These are phyloP conservation scores for Globisporangium iwayamae DNA, from an alignment of 352 stramenopile genomes.

Conservation along the genomic window DNA sequence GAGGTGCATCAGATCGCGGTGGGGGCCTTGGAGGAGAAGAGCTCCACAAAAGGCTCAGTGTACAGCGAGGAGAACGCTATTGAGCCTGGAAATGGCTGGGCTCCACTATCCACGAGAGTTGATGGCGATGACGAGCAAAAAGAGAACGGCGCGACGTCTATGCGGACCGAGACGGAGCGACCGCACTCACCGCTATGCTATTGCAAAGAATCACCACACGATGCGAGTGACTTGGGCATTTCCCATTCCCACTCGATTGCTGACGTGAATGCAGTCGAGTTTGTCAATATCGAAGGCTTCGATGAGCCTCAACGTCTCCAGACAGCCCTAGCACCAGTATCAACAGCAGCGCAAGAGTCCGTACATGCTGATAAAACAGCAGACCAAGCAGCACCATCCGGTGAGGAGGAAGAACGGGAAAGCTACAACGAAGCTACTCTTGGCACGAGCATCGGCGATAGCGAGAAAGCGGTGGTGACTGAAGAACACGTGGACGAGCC, in stretches of 20 bases:
- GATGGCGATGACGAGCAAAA: not conserved
- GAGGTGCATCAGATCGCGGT: slow-evolving; percentile 35
- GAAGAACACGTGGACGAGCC: not conserved
- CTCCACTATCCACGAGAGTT: not conserved
- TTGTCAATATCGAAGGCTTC: not conserved
- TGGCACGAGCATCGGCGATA: too few relatives aligned
- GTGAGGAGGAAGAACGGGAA: slow-evolving; percentile 5
- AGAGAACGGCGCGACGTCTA: not conserved
- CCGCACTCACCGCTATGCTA: slow-evolving; percentile 7
- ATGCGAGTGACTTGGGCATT: not conserved
- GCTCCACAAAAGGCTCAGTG: not conserved
- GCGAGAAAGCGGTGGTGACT: not conserved
- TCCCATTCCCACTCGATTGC: not conserved
- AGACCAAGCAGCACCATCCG: not conserved
- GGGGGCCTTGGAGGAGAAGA: slow-evolving; percentile 6
- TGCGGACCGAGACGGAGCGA: not conserved
- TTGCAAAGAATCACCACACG: not conserved
- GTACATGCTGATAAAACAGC: not conserved
- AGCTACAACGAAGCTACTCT: slow-evolving; percentile 1
- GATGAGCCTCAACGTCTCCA: not conserved
- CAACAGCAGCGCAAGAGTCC: not conserved
- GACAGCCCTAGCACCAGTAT: not conserved
- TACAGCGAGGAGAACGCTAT: not conserved
- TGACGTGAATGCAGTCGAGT: not conserved
- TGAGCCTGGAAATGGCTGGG: not conserved